Evolutionary conservation across 2,329 filamentous ascomycete species (phyloP).

Genomic region (Colletotrichum nymphaeae): DNA sequence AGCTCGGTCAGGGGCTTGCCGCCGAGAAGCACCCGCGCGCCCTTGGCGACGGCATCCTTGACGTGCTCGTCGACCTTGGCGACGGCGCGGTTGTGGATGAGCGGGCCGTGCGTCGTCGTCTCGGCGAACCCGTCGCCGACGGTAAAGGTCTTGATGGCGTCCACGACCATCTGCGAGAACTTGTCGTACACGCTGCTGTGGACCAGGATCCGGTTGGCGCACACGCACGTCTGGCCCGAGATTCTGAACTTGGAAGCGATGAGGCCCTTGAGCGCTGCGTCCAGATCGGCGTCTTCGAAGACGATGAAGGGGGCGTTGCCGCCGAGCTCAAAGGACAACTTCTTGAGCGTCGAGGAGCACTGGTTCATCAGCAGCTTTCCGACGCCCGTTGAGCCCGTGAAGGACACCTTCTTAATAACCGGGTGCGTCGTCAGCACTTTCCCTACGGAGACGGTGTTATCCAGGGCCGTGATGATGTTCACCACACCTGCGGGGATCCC

Average conservation of each 20-base stretch:
- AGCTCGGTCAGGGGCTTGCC: slow-evolving; percentile 56
- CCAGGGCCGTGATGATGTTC: slow-evolving; percentile 77
- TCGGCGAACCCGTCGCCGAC: slow-evolving; percentile 79
- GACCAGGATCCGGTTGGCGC: slow-evolving; percentile 74
- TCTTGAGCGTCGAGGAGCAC: slow-evolving; percentile 73
- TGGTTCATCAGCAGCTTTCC: slow-evolving; percentile 81
- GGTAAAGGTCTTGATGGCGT: slow-evolving; percentile 68
- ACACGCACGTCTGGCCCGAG: slow-evolving; percentile 73
- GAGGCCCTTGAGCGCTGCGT: slow-evolving; percentile 73
- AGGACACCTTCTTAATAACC: slow-evolving; percentile 82
- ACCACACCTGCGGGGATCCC: slow-evolving; percentile 84
- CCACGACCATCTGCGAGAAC: slow-evolving; percentile 72
- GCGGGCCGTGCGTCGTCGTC: slow-evolving; percentile 78
- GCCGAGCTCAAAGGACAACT: slow-evolving; percentile 74
- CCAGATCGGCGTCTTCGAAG: slow-evolving; percentile 74
- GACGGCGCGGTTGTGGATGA: slow-evolving; percentile 77
- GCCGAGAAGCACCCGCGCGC: slow-evolving; percentile 73
- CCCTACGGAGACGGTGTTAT: slow-evolving; percentile 57
- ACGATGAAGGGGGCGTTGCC: slow-evolving; percentile 75
- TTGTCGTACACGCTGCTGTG: slow-evolving; percentile 70
- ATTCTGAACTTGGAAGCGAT: slow-evolving; percentile 67
- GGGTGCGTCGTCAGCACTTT: slow-evolving; percentile 74
- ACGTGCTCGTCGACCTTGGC: slow-evolving; percentile 78
- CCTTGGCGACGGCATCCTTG: slow-evolving; percentile 75
- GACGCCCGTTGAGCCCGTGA: slow-evolving; percentile 80